phyloP scores from a whole-genome alignment of 1,139 yeast genomes.

The Candida smagusa region DNA sequence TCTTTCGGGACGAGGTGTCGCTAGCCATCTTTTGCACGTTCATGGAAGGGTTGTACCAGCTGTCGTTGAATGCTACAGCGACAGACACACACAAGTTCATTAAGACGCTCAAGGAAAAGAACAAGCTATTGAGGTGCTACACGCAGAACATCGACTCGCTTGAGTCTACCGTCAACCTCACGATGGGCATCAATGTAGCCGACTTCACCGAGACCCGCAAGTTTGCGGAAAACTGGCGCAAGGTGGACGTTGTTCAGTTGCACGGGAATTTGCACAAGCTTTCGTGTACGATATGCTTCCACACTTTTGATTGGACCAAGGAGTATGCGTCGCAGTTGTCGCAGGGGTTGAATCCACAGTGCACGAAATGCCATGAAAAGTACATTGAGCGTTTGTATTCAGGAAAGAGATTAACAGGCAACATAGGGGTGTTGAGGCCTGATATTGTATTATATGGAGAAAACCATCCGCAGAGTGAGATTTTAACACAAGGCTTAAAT shows the following conservation, averaged over 20 bases:
- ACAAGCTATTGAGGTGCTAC: conserved; percentile 76
- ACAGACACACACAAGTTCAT: conserved; percentile 84
- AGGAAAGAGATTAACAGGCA: conserved; percentile 60
- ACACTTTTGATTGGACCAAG: conserved; percentile 58
- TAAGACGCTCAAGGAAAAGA: conserved; percentile 57
- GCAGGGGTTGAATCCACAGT: conserved; percentile 60
- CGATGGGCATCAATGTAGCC: conserved; percentile 34
- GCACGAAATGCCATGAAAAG: conserved; percentile 54
- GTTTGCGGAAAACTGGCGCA: conserved; percentile 51
- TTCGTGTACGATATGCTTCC: conserved; percentile 68
- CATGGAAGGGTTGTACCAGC: conserved; percentile 68
- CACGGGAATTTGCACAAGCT: conserved; percentile 85
- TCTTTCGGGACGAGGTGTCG: conserved; percentile 67
- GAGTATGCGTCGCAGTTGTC: conserved; percentile 43
- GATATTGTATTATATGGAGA: conserved; percentile 78
- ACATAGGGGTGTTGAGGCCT: conserved; percentile 67
- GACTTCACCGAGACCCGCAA: conserved; percentile 26
- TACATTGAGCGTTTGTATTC: conserved; percentile 50
- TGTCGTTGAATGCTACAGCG: conserved; percentile 65
- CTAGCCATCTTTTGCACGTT: conserved; percentile 72
- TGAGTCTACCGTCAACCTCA: conserved; percentile 41
- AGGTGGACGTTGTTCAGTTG: conserved; percentile 75
- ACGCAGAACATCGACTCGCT: conserved; percentile 70
- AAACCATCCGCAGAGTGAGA: conserved; percentile 70
- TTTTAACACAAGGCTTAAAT: conserved; percentile 56